Conservation (phyloP, 2,329 filamentous ascomycete species). For the Parastagonospora avenae region DNA sequence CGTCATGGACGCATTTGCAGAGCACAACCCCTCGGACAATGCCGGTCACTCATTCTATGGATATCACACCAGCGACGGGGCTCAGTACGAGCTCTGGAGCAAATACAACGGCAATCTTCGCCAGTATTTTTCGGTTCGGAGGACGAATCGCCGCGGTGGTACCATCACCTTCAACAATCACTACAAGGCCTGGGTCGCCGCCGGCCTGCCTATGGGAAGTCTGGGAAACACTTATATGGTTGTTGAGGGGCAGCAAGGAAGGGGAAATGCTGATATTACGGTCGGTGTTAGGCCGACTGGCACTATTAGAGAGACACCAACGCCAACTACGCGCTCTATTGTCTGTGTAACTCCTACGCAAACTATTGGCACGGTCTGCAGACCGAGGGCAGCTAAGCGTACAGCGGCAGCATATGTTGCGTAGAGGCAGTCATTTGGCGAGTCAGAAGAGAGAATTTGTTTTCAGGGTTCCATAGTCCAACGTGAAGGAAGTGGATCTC, state of each 20-base stretch:
- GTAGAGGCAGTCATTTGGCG: not conserved
- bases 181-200: slow-evolving; percentile 2
- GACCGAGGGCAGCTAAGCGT: not conserved
- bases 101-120: slow-evolving; percentile 5
- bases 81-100: slow-evolving; percentile 5
- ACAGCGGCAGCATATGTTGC: not conserved
- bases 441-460: no score
- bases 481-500: no score
- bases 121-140: slow-evolving; percentile 5
- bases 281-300: slow-evolving; percentile 6
- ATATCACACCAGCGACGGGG: slow-evolving; percentile 5
- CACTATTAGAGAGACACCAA: slow-evolving; percentile 4
- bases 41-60: slow-evolving; percentile 2
- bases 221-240: slow-evolving; percentile 4
- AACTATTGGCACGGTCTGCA: slow-evolving; percentile 7
- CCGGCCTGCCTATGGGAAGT: slow-evolving; percentile 3
- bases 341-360: slow-evolving; percentile 8
- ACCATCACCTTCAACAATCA: slow-evolving; percentile 7
- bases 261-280: slow-evolving; percentile 4
- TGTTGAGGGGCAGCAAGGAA: slow-evolving; percentile 4
- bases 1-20: slow-evolving; percentile 53
- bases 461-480: no score
- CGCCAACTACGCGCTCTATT: slow-evolving; percentile 1
- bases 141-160: slow-evolving; percentile 6
- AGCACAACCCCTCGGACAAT: slow-evolving; percentile 48